Percentiles rank a stretch among this genome's conserved stretches.
Conservation (phyloP, 306 rosid genomes). For the Hippophae gyantsensis region DNA sequence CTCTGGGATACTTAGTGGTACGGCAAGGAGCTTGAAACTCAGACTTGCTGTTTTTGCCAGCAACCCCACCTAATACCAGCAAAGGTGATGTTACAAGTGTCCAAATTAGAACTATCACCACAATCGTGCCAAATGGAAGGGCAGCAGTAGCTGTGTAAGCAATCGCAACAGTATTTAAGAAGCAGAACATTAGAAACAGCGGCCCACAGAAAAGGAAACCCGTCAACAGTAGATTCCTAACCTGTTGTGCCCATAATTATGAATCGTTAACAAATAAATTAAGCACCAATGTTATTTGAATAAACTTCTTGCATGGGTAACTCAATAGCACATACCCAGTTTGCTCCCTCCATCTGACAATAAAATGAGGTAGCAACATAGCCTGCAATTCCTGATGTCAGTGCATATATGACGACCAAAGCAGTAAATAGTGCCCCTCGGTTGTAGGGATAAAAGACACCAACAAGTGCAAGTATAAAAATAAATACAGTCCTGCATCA, state of each 20-base stretch:
- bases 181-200: slow-evolving; percentile 82
- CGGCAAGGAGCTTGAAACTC: slow-evolving; percentile 95
- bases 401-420: slow-evolving; percentile 85
- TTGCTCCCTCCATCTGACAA: slow-evolving; percentile 83
- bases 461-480: slow-evolving; percentile 83
- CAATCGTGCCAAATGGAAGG: slow-evolving; percentile 89
- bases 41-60: slow-evolving; percentile 81
- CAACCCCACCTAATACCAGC: slow-evolving; percentile 94
- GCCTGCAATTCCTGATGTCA: slow-evolving; percentile 95
- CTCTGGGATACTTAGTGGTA: slow-evolving; percentile 91
- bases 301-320: slow-evolving; percentile 7
- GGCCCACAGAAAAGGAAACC: slow-evolving; percentile 99
- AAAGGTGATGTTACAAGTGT: slow-evolving; percentile 84
- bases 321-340: slow-evolving; percentile 67
- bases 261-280: background rate
- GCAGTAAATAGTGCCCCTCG: slow-evolving; percentile 96
- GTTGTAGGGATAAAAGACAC: slow-evolving; percentile 94
- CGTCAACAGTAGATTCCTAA: slow-evolving; percentile 78
- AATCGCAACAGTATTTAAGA: slow-evolving; percentile 94
- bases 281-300: slow-evolving; percentile 1
- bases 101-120: slow-evolving; percentile 93
- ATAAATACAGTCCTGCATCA: slow-evolving; percentile 79
- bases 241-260: slow-evolving; percentile 45
- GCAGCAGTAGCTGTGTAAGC: slow-evolving; percentile 93
- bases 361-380: slow-evolving; percentile 83